Conservation (phyloP, 2,329 filamentous ascomycete species). For the Fusarium siculi region DNA sequence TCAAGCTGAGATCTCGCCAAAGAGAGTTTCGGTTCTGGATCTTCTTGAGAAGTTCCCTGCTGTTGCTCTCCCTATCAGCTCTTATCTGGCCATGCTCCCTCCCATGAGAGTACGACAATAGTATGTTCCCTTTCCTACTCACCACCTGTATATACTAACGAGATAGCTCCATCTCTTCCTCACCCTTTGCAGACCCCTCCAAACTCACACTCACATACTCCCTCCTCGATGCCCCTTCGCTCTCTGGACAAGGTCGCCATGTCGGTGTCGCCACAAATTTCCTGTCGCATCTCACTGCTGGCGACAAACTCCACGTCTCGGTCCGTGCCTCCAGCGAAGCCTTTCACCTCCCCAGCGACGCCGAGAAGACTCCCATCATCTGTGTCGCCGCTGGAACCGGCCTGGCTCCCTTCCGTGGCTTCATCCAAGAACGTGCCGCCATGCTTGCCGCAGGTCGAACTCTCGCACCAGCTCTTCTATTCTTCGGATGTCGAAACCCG, state of each 20-base stretch:
- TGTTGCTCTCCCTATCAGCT: slow-evolving; percentile 69
- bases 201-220: slow-evolving; percentile 74
- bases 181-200: slow-evolving; percentile 68
- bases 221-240: slow-evolving; percentile 68
- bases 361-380: slow-evolving; percentile 60
- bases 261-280: slow-evolving; percentile 71
- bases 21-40: slow-evolving; percentile 73
- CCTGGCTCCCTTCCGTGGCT: slow-evolving; percentile 71
- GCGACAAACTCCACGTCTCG: slow-evolving; percentile 62
- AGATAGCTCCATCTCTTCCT: slow-evolving; percentile 75
- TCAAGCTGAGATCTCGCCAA: slow-evolving; percentile 60
- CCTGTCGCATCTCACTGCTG: slow-evolving; percentile 59
- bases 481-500: slow-evolving; percentile 70
- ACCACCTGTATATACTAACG: not conserved
- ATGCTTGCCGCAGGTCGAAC: slow-evolving; percentile 60
- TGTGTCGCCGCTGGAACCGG: slow-evolving; percentile 65
- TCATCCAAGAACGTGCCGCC: slow-evolving; percentile 69
- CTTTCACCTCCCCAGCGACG: slow-evolving; percentile 61
- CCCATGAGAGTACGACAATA: slow-evolving; percentile 84
- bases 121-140: slow-evolving; percentile 37
- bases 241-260: slow-evolving; percentile 61
- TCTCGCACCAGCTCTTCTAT: slow-evolving; percentile 71
- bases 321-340: slow-evolving; percentile 56
- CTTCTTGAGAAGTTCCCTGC: slow-evolving; percentile 72
- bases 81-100: slow-evolving; percentile 77